Base-by-base conservation (phyloP, 2,329 filamentous ascomycete species). In the Berkeleyomyces rouxiae region DNA sequence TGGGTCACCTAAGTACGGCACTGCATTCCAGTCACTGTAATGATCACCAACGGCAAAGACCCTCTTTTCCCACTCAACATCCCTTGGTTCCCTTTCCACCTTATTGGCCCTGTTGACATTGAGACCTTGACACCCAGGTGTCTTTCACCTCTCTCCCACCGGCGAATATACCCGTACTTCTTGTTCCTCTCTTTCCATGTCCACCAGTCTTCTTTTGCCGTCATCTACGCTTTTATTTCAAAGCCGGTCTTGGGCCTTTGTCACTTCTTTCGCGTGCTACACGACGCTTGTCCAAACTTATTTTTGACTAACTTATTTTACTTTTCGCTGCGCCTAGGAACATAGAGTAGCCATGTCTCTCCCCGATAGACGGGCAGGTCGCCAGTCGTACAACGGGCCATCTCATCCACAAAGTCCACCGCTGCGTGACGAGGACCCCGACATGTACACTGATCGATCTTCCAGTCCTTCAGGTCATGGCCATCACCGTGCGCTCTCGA, bases 361-460 rank as follows among this genome's bases (percentile, higher is more conserved):
- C 67, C 80, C 81, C 66, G 77, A 81, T 71, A 79, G 86, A 72
- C 86, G 87, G 64, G 82, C 83, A 70, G 80, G 80, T 67, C 79
- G 77, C 67, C 79, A 83, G 66, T 78, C 78, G 62, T 80, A 80
- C 68, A 82, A 86, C 67, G 80, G 82, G 65, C 78, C 81, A 69
- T 80, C 81, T 64, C 89, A 88, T 72, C 81, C 85, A 68, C 83
- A 84, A 67, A 85, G 86, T 51, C 80, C 82, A 36, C 82, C 84
- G 61, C 82, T 87, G 69, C 83, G 86, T 68, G 77, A 76, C 61
- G 80, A 80, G 64, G 82, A 83, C 58, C 79, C 80, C 63, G 88
- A 95, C 70, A 76, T 88, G 69, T 90, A 95, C 71, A 77, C 84
- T 44, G 84, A 82, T 58, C 80, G 79, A 67, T 74, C 72, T 64